phyloP scores from a whole-genome alignment of 192 early-diverging fungal genomes.

The Mortierella hygrophila region DNA sequence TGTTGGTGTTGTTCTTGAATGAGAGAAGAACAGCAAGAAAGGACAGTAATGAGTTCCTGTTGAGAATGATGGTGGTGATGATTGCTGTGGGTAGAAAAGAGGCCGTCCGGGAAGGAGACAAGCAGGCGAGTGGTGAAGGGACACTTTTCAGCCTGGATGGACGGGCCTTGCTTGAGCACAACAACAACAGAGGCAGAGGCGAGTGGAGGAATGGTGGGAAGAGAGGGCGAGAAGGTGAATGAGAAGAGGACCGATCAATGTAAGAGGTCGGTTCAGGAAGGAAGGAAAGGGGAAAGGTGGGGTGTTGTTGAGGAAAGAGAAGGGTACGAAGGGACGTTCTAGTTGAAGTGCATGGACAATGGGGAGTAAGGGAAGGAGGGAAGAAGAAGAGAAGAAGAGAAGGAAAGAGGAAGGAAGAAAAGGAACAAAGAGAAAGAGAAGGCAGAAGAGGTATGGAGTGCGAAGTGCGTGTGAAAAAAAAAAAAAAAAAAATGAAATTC shows the following conservation, averaged over 20 bases:
- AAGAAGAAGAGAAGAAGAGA: neutral
- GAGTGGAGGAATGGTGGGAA: conserved; percentile 10
- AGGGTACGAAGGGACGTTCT: neutral
- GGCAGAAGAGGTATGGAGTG: neutral
- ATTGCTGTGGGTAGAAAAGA: conserved; percentile 2
- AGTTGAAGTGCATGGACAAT: neutral
- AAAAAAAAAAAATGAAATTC: neutral
- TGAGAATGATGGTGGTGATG: neutral
- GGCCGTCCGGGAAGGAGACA: conserved; percentile 8
- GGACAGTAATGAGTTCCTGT: neutral
- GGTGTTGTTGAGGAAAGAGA: neutral
- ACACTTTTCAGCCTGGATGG: conserved; percentile 25
- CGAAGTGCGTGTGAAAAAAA: neutral
- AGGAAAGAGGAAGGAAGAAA: conserved; percentile 2
- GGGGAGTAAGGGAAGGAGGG: neutral
- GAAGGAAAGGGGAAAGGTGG: neutral
- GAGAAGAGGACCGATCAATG: neutral
- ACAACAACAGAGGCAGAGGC: neutral
- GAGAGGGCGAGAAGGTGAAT: neutral
- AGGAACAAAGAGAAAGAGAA: neutral
- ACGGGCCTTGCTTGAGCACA: conserved; percentile 29
- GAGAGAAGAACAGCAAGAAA: neutral
- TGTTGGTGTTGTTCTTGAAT: neutral
- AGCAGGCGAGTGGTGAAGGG: conserved; percentile 9
- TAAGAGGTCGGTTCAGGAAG: neutral